These are phyloP conservation scores for Aquilaria sinensis DNA, from an alignment of 345 rosid genomes.

Conservation along the genomic window DNA sequence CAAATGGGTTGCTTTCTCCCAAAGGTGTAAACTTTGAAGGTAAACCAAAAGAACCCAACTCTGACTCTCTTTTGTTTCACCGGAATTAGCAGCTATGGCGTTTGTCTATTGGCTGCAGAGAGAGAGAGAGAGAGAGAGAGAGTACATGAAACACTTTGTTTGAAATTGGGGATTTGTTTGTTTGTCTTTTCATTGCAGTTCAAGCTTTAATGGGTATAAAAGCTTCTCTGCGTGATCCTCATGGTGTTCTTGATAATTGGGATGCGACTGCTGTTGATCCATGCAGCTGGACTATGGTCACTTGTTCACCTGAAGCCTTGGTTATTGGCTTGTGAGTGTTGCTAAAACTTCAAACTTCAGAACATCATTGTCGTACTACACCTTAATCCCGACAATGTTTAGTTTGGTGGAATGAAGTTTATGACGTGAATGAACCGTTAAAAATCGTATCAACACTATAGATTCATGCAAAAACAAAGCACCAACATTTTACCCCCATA, in stretches of 20 bases:
- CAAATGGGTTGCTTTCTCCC: slow-evolving; percentile 62
- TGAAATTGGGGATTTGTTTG: slow-evolving; percentile 7
- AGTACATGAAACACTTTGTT: neutral
- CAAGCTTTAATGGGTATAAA: slow-evolving; percentile 88
- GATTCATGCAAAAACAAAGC: no score
- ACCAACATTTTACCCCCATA: no score
- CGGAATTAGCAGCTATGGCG: slow-evolving; percentile 7
- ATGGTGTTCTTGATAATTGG: slow-evolving; percentile 89
- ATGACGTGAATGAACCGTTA: no score
- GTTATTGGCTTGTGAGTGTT: slow-evolving; percentile 78
- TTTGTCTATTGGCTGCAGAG: neutral
- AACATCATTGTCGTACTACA: no score
- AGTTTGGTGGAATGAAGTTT: no score
- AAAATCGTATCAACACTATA: no score
- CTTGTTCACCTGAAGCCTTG: slow-evolving; percentile 68
- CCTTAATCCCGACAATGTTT: no score
- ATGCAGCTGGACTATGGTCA: slow-evolving; percentile 95
- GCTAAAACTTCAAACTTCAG: neutral
- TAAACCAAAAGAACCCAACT: slow-evolving; percentile 14
- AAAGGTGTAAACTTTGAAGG: slow-evolving; percentile 95
- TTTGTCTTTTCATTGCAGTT: slow-evolving; percentile 33
- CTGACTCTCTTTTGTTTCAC: slow-evolving; percentile 5
- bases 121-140: no score
- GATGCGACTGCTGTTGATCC: slow-evolving; percentile 94
- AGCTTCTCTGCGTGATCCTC: slow-evolving; percentile 70